Conservation (phyloP, 169 alveolate species). For the Eimeria necatrix region DNA sequence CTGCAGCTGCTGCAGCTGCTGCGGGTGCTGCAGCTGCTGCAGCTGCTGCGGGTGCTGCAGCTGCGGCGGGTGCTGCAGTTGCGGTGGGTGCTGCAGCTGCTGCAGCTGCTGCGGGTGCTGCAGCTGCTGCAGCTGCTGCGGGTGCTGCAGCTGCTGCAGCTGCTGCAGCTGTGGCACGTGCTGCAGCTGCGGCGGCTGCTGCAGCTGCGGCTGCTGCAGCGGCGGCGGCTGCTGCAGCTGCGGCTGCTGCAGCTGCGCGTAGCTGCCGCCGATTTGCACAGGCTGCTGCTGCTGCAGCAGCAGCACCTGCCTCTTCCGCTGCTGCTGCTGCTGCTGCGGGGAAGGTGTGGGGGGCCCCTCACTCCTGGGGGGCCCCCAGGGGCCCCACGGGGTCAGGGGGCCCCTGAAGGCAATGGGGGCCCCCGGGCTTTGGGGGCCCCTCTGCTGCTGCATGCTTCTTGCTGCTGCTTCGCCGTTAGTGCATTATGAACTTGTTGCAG, state of each 20-base stretch:
- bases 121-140: neutral
- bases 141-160: constrained; percentile 7
- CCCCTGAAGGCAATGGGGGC: constrained; percentile 14
- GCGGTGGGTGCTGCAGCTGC: neutral
- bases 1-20: no score
- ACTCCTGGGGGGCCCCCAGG: neutral
- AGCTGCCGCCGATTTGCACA: neutral
- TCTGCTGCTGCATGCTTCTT: neutral
- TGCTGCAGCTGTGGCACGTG: neutral
- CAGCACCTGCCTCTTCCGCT: neutral
- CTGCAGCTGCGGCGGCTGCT: neutral
- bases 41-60: constrained; percentile 7
- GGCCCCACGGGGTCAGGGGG: neutral
- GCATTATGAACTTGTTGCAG: neutral
- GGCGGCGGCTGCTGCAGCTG: neutral
- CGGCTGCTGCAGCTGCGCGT: neutral
- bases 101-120: neutral
- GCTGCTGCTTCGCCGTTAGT: neutral
- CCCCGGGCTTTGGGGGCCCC: neutral
- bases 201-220: no score
- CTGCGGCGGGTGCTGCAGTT: neutral
- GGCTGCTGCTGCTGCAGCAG: neutral
- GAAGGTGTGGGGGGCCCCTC: neutral
- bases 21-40: neutral
- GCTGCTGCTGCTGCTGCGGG: neutral